Evolutionary conservation across 2,329 filamentous ascomycete species (phyloP), one percentile per base, ranked within the genome.

Genomic region (Colletotrichum orbiculare): DNA sequence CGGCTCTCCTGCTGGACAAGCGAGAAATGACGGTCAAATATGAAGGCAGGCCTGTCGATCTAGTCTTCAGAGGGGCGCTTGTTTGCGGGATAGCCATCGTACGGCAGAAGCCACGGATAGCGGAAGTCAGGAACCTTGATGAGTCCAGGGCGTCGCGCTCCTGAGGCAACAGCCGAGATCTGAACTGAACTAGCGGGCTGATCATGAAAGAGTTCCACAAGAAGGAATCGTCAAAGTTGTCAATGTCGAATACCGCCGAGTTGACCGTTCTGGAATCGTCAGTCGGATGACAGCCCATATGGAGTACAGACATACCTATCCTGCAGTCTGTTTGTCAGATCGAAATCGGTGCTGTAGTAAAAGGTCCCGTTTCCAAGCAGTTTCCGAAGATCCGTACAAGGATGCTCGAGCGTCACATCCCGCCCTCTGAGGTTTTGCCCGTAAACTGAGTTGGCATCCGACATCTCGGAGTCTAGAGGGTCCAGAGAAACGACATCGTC

Each of bases 191-290:
- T 58, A 99, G 83, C 6, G 96, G 94, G 69, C 91, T 90, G 72
- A 99, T 97, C 94, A 99, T 97, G 79, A 96, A 97, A 4, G 93
- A 96, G 74, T 99, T 99, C 96, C 96, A 99, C 15, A 99, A 80
- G 74, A 97, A 97, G 1, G 92, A 91, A 72, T 94, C 91, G 76
- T 99, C 94, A 67, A 98, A 89, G 73, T 93, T 96, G 74, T 97
- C 94, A 66, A 97, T 93, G 68, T 97, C 92, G 68, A 98, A 94
- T 1, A 91, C 89, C 48, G 89, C 85, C 17, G 88, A 88, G 74
- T 95, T 93, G 61, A 91, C 87, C 12, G 90, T 88, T 71, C 91
- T 93, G 66, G 3, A 37, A 34, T 46, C 69, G 67, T 33, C 57
- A 37, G 41, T 42, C 48, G 55, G 72, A 53, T 72, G 68, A 66